Evolutionary conservation across 495 filamentous ascomycete species (phyloP), one percentile per base, ranked within the genome.

Genomic region (Umbilicaria muhlenbergii): DNA sequence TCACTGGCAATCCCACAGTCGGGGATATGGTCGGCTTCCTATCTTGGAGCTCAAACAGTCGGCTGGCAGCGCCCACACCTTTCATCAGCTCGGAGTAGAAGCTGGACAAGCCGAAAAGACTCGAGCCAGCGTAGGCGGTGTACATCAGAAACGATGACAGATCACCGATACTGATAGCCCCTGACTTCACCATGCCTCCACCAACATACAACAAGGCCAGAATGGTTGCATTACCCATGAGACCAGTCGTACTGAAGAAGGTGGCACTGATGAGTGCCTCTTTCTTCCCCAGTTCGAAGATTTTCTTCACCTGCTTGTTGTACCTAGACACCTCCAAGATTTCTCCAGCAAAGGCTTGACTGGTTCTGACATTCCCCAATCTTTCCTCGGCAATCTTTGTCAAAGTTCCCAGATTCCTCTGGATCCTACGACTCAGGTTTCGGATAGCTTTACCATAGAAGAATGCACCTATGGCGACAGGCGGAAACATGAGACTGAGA

Each of bases 81-180:
- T 96, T 96, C 91, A 95, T 96, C 15, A 98, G 73, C 58, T 98
- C 91, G 10, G 87, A 94, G 66, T 94, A 95, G 65, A 98, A 98
- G 51, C 81, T 84, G 31, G 86, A 92, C 10, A 98, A 66, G 3
- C 91, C 91, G 50, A 96, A 92, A 48, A 98, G 74, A 63, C 81
- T 86, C 18, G 78, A 82, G 8, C 88, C 88, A 15, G 88, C 88
- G 62, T 89, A 95, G 15, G 81, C 87, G 12, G 88, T 86, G 55
- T 95, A 98, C 91, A 98, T 95, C 56, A 98, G 68, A 61, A 98
- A 98, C 3, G 84, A 89, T n/a, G 92, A 86, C 43, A 98, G 63
- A 45, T 96, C 92, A 44, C 91, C 91, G 42, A 96, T 76, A 24
- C 71, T 84, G 64, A 98, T 91, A 28, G 75, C 70, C 2, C 91